Conservation (phyloP, 2,329 filamentous ascomycete genomes). For the Incumbomyces delicatus region DNA sequence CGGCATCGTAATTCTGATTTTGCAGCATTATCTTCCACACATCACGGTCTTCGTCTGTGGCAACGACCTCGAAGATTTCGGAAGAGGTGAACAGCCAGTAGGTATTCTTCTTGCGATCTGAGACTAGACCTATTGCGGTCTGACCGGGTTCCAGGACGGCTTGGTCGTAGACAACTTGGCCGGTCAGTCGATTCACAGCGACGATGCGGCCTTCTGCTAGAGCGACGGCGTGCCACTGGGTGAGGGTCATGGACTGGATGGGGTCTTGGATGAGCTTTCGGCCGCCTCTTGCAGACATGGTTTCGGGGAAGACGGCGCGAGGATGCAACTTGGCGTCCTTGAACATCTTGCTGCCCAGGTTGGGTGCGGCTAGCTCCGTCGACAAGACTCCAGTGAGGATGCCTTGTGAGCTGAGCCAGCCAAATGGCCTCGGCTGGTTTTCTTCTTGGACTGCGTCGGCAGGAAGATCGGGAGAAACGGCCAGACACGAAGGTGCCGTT, state of each 20-base stretch:
- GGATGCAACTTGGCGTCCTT: constrained; percentile 68
- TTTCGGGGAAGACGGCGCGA: constrained; percentile 60
- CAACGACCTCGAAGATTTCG: constrained; percentile 89
- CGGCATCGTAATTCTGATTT: constrained; percentile 77
- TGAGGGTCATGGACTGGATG: constrained; percentile 71
- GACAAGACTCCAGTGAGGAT: constrained; percentile 77
- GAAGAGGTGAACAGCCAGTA: constrained; percentile 91
- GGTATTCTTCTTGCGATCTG: constrained; percentile 89
- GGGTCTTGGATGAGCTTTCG: constrained; percentile 59
- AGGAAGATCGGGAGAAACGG: constrained; percentile 61
- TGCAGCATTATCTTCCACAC: constrained; percentile 91
- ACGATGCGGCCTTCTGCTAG: constrained; percentile 75
- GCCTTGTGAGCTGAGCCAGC: constrained; percentile 82
- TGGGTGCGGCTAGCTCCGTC: constrained; percentile 48
- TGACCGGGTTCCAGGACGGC: constrained; percentile 71
- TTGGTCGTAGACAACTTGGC: constrained; percentile 79
- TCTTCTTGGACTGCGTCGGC: constrained; percentile 46
- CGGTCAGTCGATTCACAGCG: constrained; percentile 77
- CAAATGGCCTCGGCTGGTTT: constrained; percentile 56
- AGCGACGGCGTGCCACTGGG: constrained; percentile 85
- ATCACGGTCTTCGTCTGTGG: constrained; percentile 80
- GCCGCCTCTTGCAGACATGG: constrained; percentile 55
- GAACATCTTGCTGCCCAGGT: constrained; percentile 66
- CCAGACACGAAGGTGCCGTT: constrained; percentile 55
- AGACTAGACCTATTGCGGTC: constrained; percentile 69